A percentile compares a stretch with the other conserved stretches of the same genome.
Evolutionary conservation across 768 basidiomycete species (phyloP).

Genomic region (Russula griseocarnosa): DNA sequence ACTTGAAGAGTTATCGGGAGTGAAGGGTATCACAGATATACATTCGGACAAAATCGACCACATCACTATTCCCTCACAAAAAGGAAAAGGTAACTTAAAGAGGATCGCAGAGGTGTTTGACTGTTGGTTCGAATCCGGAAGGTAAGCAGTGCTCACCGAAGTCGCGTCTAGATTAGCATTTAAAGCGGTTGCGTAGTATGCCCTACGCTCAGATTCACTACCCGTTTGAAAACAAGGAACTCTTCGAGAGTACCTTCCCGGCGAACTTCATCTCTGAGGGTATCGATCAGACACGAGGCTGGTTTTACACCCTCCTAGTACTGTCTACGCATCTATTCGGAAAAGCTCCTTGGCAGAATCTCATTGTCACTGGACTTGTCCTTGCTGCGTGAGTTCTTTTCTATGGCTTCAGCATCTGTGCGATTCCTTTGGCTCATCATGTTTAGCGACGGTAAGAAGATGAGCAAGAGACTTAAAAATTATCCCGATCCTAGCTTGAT

Average conservation of each 20-base stretch:
- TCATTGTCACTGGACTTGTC: slow-evolving; percentile 94
- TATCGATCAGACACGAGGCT: slow-evolving; percentile 97
- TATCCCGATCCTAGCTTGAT: slow-evolving; percentile 94
- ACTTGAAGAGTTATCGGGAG: slow-evolving; percentile 81
- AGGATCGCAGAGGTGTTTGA: slow-evolving; percentile 98
- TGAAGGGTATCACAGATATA: slow-evolving; percentile 78
- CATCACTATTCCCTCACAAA: slow-evolving; percentile 89
- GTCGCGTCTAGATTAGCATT: neutral
- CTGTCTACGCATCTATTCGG: slow-evolving; percentile 94
- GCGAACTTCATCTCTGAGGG: slow-evolving; percentile 98
- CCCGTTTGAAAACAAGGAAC: slow-evolving; percentile 94
- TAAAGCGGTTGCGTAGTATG: slow-evolving; percentile 60
- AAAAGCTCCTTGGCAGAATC: slow-evolving; percentile 94
- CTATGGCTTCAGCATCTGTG: neutral
- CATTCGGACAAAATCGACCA: slow-evolving; percentile 94
- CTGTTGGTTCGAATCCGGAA: slow-evolving; percentile 99
- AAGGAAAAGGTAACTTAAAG: slow-evolving; percentile 80
- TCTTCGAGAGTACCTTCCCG: slow-evolving; percentile 81
- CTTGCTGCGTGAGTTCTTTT: slow-evolving; percentile 72
- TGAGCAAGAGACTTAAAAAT: slow-evolving; percentile 97
- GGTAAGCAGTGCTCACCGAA: slow-evolving; percentile 44
- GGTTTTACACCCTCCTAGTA: slow-evolving; percentile 98
- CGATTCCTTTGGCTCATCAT: neutral
- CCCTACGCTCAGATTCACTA: slow-evolving; percentile 97
- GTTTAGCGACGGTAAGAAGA: slow-evolving; percentile 92